These are phyloP conservation scores for Zea mays DNA, from an alignment of 176 grass and related monocot species.

Conservation along the genomic window Zm-B73-REFERENCE-NAM-5.0 NC_050099.1:176805501-176806000, in stretches of 20 bases:
- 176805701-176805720: not conserved
- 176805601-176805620: not conserved
- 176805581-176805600: not conserved
- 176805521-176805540: conserved; percentile 25
- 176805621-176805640: not conserved
- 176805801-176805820: not conserved
- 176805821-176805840: too few relatives aligned
- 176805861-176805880: not conserved
- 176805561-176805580: conserved; percentile 5
- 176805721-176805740: not conserved
- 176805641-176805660: not conserved
- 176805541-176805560: conserved; percentile 16
- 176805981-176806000: too few relatives aligned
- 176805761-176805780: not conserved
- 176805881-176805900: not conserved
- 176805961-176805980: too few relatives aligned
- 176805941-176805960: not conserved
- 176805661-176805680: not conserved
- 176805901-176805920: not conserved
- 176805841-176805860: not conserved
- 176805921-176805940: not conserved
- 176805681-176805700: not conserved
- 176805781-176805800: not conserved
- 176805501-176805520: conserved; percentile 3
- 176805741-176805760: too few relatives aligned